Evolutionary conservation across 2,329 filamentous ascomycete genomes (phyloP), one percentile per base, ranked within the genome.

Genomic region (Rutstroemia sydowiana): DNA sequence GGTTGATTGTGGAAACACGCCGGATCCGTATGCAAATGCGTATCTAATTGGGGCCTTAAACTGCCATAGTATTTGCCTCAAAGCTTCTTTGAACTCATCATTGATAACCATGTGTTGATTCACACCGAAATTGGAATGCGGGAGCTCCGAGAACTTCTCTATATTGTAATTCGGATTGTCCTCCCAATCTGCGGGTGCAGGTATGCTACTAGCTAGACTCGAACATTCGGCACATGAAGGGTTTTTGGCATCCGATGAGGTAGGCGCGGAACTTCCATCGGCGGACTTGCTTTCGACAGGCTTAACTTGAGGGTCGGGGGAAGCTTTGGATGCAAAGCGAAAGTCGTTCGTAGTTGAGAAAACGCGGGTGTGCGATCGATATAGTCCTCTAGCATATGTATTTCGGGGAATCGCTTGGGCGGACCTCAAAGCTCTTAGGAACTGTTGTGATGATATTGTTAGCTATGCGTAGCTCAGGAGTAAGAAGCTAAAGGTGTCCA

Each of bases 41-140:
- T 97, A 97, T 51, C 91, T 83, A 59, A 98, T 95, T 0, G 93
- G 92, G 0, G 93, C 92, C 47, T 85, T 79, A 69, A 98, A 97
- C 63, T 95, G 82, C 80, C 90, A 93, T 20, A 96, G 74, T 58
- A 97, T 87, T 62, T 90, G 82, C 49, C 91, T 82, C 63, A 98
- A 71, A 11, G 85, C 85, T 69, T 96, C 87, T 65, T 95, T 96
- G 69, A 97, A 93, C 67, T 97, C 91, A 65, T 89, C 84, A 66
- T 97, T 95, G 65, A 97, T 95, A 55, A 89, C 77, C 75, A 97
- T 95, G 70, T 97, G 88, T 69, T 98, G 93, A 62, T 98, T 98
- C 61, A 91, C 84, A 14, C 93, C 93, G 61, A 97, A 97, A 61
- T 87, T 84, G 56, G 79, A 78, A 59, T 86, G 84, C 2, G 88